Percentiles rank a stretch among this genome's conserved stretches.
These are phyloP conservation scores for Rubia balearica DNA, from an alignment of 305 asterid genomes.

Conservation along the genomic window DNA sequence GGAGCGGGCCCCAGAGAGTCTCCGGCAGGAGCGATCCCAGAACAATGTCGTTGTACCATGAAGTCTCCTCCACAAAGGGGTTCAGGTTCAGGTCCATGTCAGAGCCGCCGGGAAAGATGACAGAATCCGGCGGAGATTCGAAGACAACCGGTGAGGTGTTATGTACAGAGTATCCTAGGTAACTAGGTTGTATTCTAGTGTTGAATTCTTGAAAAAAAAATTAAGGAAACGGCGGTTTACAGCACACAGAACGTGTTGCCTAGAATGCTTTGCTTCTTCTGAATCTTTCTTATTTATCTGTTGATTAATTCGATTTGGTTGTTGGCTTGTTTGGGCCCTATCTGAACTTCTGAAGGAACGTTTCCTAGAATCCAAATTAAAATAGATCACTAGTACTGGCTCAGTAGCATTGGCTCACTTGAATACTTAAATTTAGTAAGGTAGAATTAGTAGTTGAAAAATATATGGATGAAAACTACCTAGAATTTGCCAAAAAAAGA, in stretches of 20 bases:
- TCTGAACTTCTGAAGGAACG: background rate
- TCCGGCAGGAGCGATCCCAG: slow-evolving; percentile 56
- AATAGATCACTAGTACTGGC: background rate
- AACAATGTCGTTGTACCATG: slow-evolving; percentile 74
- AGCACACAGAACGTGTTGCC: slow-evolving; percentile 2
- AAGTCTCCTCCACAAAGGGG: slow-evolving; percentile 67
- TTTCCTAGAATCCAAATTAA: background rate
- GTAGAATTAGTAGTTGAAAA: too few relatives aligned
- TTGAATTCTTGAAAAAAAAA: background rate
- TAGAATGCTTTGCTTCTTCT: background rate
- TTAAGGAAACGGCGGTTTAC: background rate
- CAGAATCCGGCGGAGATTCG: slow-evolving; percentile 1
- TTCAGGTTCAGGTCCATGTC: slow-evolving; percentile 50
- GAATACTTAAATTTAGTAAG: too few relatives aligned
- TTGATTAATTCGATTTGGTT: background rate
- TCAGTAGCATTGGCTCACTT: too few relatives aligned
- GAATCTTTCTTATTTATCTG: background rate
- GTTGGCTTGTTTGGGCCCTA: background rate
- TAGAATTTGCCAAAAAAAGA: too few relatives aligned
- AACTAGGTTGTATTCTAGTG: background rate
- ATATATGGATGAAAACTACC: too few relatives aligned
- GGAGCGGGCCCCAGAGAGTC: slow-evolving; percentile 50
- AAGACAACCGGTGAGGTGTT: background rate
- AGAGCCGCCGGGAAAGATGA: background rate
- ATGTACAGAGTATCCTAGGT: background rate